phyloP scores from a whole-genome alignment of 768 basidiomycete species.

The Lyophyllum shimeji region DNA sequence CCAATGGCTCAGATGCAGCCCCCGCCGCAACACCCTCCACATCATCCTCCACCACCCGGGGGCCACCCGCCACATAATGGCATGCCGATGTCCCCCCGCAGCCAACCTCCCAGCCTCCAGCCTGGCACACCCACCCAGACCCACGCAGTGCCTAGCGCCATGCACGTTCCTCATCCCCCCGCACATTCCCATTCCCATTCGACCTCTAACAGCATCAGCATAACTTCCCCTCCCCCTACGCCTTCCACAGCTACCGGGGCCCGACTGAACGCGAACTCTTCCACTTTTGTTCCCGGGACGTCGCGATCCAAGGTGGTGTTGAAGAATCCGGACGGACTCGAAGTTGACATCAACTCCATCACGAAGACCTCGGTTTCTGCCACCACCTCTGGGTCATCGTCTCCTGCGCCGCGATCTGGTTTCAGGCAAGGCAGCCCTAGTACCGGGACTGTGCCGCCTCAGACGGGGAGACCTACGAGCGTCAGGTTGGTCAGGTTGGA shows the following conservation, averaged over 20 bases:
- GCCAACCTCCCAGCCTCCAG: conserved; percentile 51
- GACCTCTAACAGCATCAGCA: conserved; percentile 43
- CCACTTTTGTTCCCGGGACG: conserved; percentile 63
- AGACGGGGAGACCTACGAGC: conserved; percentile 33
- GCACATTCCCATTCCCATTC: conserved; percentile 43
- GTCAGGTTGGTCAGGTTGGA: conserved; percentile 75
- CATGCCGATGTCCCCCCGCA: conserved; percentile 73
- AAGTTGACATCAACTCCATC: conserved; percentile 59
- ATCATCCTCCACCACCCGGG: conserved; percentile 48
- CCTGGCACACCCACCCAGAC: conserved; percentile 70
- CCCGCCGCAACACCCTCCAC: conserved; percentile 42
- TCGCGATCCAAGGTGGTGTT: conserved; percentile 50
- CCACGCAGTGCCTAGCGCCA: conserved; percentile 50
- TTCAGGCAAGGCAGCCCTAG: conserved; percentile 37
- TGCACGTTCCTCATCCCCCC: conserved; percentile 48
- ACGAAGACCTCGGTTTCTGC: conserved; percentile 43
- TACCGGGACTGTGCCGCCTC: conserved; percentile 24
- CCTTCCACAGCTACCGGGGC: conserved; percentile 51
- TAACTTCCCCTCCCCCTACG: conserved; percentile 70
- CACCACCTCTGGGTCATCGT: conserved; percentile 36
- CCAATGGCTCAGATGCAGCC: conserved; percentile 36
- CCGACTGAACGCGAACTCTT: conserved; percentile 63
- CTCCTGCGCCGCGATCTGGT: conserved; percentile 29
- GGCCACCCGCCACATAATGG: conserved; percentile 45
- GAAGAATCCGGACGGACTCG: conserved; percentile 64